Conservation (phyloP, 2,329 filamentous ascomycete genomes). For the Mollisia scopiformis region DNA sequence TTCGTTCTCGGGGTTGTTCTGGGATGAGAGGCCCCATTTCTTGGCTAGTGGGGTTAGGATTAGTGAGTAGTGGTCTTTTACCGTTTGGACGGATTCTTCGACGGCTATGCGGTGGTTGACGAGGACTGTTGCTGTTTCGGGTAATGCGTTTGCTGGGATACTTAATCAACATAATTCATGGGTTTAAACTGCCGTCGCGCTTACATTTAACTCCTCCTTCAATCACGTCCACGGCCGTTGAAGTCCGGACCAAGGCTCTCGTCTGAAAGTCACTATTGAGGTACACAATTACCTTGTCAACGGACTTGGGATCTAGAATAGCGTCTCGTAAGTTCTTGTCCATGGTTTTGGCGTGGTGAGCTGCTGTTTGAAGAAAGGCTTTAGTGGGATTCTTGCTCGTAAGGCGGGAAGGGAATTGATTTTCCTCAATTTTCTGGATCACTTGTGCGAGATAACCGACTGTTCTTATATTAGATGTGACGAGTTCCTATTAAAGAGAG, state of each 20-base stretch:
- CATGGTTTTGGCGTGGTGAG: conserved; percentile 11
- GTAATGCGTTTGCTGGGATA: conserved; percentile 49
- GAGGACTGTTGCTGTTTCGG: conserved; percentile 52
- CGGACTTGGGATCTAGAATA: conserved; percentile 1
- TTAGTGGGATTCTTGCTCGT: conserved; percentile 34
- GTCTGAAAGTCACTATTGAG: conserved; percentile 5
- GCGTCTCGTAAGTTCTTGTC: conserved; percentile 3
- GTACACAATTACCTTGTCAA: conserved; percentile 2
- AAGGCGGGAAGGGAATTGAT: conserved; percentile 42
- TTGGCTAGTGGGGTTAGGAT: conserved; percentile 7
- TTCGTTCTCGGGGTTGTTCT: conserved; percentile 17
- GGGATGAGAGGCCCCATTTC: conserved; percentile 30
- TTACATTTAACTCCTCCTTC: conserved; percentile 51
- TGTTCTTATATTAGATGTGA: background rate
- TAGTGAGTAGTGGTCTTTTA: conserved; percentile 4
- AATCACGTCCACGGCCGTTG: conserved; percentile 56
- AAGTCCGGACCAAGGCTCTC: conserved; percentile 53
- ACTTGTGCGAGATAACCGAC: conserved; percentile 71
- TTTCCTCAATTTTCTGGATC: conserved; percentile 60
- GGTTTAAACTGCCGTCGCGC: no score
- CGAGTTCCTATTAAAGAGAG: background rate
- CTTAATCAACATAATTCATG: background rate
- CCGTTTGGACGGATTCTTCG: conserved; percentile 12
- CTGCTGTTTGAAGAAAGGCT: conserved; percentile 4
- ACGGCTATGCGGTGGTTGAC: conserved; percentile 56